Evolutionary conservation across 164 flowering plant species (phyloP), one percentile per base, ranked within the genome.

Genomic region (Kalanchoe fedtschenkoi): DNA sequence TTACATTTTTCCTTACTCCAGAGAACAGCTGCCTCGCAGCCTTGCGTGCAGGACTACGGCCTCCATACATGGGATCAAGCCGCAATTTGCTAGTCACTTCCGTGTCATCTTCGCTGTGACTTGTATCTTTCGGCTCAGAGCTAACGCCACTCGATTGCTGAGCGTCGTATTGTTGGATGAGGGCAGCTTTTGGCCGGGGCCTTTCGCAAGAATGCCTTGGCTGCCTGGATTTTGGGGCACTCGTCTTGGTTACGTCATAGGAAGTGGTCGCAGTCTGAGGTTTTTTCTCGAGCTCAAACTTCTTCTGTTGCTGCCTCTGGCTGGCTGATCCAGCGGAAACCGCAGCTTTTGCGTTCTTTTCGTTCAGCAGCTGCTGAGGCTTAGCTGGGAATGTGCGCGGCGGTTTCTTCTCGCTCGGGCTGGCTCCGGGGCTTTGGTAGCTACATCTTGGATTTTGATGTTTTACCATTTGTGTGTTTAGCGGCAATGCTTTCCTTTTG

Each of bases 21-120:
- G 56, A 11, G 13, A 26, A 51, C 17, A 26, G 2, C 28, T 30
- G 32, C 26, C 56, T 51, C 13, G 14, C 56, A 51, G 26, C 56
- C 56, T 26, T 51, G 10, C 56, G 11, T 51, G 32, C 32, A 24
- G 56, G 56, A 51, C 30, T 13, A 51, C 21, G 32, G 56, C 17
- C 13, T 2, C 56, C 32, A 7, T 51, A 30, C 13, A 24, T 26
- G 32, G 24, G 32, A 24, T 26, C 56, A 5, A 26, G 32, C 26
- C 30, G 56, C 32, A 51, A 13, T 51, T 51, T 51, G 26, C 56
- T 51, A 16, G 56, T 51, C 32, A 51, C 56, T 51, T 51, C 56
- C 14, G 56, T 26, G 4, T 51, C 56, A 24, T 51, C 56, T 51
- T 16, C 33, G 4, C 32, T 24, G 17, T 2, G 26, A 37, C 39